Conservation (phyloP, 1,139 yeast species). For the Blastobotrys capitulatus region DNA sequence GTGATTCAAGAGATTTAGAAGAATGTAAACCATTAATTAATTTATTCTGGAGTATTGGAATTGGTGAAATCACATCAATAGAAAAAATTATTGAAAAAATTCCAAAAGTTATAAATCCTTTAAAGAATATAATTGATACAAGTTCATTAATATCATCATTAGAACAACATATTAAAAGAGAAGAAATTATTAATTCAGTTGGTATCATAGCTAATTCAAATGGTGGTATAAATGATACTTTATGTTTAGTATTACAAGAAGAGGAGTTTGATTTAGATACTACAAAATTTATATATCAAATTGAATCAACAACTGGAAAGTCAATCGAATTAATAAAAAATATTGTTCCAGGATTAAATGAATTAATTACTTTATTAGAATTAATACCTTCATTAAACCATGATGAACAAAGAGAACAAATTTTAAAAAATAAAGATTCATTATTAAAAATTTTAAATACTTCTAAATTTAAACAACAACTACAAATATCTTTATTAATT, state of each 20-base stretch:
- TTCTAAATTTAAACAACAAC: not conserved
- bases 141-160: not conserved
- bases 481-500: not conserved
- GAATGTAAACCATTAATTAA: not conserved
- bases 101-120: not conserved
- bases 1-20: not conserved
- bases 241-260: not conserved
- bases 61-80: not conserved
- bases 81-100: not conserved
- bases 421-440: too few relatives aligned
- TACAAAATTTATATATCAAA: not conserved
- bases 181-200: not conserved
- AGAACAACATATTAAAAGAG: not conserved
- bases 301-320: not conserved
- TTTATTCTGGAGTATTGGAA: constrained; percentile 1
- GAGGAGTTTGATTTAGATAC: not conserved
- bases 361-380: not conserved
- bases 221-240: not conserved
- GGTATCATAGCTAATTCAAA: not conserved
- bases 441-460: not conserved
- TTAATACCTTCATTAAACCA: not conserved
- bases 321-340: not conserved
- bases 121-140: not conserved
- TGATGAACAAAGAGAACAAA: not conserved
- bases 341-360: constrained; percentile 2